phyloP scores from a whole-genome alignment of 148 eudicot species.

The Rhododendron henanense region DNA sequence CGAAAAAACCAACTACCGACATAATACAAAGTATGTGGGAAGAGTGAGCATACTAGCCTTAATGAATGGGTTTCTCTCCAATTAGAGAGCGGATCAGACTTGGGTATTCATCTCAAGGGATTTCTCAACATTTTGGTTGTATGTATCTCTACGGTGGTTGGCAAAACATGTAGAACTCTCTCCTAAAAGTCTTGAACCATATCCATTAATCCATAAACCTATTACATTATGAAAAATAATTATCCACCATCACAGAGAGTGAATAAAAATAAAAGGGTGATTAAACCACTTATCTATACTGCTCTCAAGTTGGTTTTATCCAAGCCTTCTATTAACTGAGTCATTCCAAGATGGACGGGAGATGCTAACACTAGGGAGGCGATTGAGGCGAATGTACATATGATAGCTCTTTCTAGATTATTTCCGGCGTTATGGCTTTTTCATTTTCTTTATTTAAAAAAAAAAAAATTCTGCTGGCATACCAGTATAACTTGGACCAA shows the following conservation, averaged over 20 bases:
- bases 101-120: conserved; percentile 1
- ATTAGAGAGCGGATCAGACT: not conserved
- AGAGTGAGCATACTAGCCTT: not conserved
- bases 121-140: not conserved
- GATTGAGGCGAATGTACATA: not conserved
- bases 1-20: not conserved
- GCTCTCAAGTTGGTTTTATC: not conserved
- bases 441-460: not conserved
- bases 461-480: not conserved
- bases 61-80: not conserved
- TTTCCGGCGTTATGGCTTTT: not conserved
- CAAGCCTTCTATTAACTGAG: not conserved
- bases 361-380: not conserved
- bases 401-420: not conserved
- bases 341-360: not conserved
- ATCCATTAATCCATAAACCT: not conserved
- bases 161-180: no score
- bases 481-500: not conserved
- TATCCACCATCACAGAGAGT: not conserved
- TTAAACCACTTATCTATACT: not conserved
- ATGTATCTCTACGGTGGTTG: no score
- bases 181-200: not conserved
- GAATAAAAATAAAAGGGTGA: not conserved
- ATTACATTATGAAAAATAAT: not conserved
- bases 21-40: not conserved